Percentiles rank a stretch among this genome's conserved stretches.
Conservation (phyloP, 768 basidiomycete species). For the Mycena venus region DNA sequence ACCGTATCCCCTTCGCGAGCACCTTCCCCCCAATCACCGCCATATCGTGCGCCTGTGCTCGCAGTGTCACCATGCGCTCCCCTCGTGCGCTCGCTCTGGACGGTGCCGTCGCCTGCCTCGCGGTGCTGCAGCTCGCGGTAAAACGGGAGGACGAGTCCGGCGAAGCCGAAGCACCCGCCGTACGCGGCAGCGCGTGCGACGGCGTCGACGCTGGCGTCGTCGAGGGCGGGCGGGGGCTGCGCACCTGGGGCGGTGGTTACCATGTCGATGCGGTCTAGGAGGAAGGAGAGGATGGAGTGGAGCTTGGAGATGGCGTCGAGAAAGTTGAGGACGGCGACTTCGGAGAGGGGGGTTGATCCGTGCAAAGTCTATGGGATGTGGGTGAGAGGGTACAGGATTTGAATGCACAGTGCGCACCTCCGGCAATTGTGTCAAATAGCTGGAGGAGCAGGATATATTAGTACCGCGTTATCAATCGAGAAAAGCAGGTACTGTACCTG, state of each 20-base stretch:
- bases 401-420: neutral
- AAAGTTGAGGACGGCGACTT: neutral
- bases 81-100: neutral
- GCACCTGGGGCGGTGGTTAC: neutral
- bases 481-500: neutral
- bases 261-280: neutral
- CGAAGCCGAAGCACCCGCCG: neutral
- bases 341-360: neutral
- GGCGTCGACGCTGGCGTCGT: neutral
- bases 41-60: constrained; percentile 7
- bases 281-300: neutral
- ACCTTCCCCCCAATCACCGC: neutral
- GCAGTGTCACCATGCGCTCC: neutral
- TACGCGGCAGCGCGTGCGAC: neutral
- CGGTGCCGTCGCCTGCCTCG: neutral
- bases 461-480: neutral
- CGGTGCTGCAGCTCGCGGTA: neutral
- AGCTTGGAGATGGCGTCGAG: neutral
- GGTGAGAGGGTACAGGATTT: neutral
- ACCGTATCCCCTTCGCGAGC: neutral
- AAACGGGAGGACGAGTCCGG: neutral
- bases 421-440: neutral
- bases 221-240: no score
- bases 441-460: no score
- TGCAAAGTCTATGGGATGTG: neutral